Conservation (phyloP, 345 rosid genomes). For the Draba incana region DNA sequence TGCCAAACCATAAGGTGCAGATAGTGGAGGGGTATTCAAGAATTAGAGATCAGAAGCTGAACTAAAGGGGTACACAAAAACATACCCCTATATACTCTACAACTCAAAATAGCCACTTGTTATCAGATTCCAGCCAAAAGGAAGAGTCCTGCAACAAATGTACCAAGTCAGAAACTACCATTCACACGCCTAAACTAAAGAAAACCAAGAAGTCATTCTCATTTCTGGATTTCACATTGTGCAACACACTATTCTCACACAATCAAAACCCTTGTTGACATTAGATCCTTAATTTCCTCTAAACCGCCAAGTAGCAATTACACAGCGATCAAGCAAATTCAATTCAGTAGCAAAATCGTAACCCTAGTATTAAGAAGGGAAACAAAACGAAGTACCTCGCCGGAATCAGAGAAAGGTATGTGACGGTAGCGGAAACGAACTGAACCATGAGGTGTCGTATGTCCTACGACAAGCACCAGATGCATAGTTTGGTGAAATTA, state of each 20-base stretch:
- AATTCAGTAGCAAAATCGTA: constrained; percentile 2
- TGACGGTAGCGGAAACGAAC: constrained; percentile 66
- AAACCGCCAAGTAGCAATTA: constrained; percentile 2
- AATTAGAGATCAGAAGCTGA: constrained; percentile 13
- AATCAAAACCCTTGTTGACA: constrained; percentile 1
- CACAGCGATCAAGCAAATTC: constrained; percentile 11
- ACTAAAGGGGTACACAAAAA: neutral
- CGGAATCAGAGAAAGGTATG: constrained; percentile 88
- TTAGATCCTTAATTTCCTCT: neutral
- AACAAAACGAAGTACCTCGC: constrained; percentile 54
- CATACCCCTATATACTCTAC: constrained; percentile 75
- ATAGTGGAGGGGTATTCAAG: constrained; percentile 41
- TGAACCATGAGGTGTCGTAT: constrained; percentile 84
- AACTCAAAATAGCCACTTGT: constrained; percentile 92
- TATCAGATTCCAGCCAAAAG: constrained; percentile 94
- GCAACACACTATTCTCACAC: neutral
- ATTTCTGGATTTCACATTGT: constrained; percentile 6
- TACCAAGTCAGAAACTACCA: neutral
- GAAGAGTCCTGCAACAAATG: constrained; percentile 72
- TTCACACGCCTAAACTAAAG: too few relatives aligned
- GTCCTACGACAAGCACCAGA: constrained; percentile 73
- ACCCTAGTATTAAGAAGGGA: neutral
- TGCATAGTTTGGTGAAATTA: constrained; percentile 89
- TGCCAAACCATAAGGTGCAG: constrained; percentile 53
- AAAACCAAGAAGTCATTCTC: neutral